Percentiles rank a stretch among this genome's conserved stretches.
Conservation (phyloP, 352 stramenopile genomes). For the Pythium folliculosum region DNA sequence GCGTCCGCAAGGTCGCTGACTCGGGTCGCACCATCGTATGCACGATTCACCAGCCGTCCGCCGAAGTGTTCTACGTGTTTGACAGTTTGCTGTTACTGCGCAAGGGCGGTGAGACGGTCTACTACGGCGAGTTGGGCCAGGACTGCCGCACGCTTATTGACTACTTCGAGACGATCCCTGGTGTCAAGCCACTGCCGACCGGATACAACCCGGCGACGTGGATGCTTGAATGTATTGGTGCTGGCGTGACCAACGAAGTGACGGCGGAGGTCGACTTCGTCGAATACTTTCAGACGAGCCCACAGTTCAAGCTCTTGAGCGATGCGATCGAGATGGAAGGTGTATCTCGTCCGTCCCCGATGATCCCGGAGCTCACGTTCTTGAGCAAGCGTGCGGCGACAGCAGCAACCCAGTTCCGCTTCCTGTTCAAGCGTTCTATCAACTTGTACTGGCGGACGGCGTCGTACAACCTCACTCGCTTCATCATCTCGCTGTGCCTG, state of each 20-base stretch:
- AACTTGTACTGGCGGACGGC: constrained; percentile 73
- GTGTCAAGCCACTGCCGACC: constrained; percentile 32
- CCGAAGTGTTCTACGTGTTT: constrained; percentile 90
- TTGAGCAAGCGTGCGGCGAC: constrained; percentile 23
- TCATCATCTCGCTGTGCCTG: constrained; percentile 55
- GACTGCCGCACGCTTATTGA: constrained; percentile 34
- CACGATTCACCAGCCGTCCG: constrained; percentile 89
- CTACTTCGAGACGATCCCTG: constrained; percentile 60
- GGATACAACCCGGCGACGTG: constrained; percentile 89
- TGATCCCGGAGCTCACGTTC: constrained; percentile 23
- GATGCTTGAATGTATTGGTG: constrained; percentile 81
- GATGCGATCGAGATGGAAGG: constrained; percentile 25
- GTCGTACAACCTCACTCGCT: constrained; percentile 65
- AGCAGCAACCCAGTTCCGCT: constrained; percentile 26
- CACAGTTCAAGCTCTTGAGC: constrained; percentile 4
- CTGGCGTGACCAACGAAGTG: constrained; percentile 37
- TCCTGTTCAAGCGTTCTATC: constrained; percentile 43
- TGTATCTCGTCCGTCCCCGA: constrained; percentile 14
- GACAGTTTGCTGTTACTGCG: constrained; percentile 86
- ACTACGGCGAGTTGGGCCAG: constrained; percentile 31
- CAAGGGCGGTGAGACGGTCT: constrained; percentile 37
- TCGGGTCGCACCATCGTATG: constrained; percentile 83
- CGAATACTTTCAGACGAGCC: constrained; percentile 25
- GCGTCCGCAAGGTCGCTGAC: constrained; percentile 85
- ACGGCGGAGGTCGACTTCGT: constrained; percentile 32